phyloP scores from a whole-genome alignment of 768 basidiomycete genomes.

The Melanogaster broomeanus region DNA sequence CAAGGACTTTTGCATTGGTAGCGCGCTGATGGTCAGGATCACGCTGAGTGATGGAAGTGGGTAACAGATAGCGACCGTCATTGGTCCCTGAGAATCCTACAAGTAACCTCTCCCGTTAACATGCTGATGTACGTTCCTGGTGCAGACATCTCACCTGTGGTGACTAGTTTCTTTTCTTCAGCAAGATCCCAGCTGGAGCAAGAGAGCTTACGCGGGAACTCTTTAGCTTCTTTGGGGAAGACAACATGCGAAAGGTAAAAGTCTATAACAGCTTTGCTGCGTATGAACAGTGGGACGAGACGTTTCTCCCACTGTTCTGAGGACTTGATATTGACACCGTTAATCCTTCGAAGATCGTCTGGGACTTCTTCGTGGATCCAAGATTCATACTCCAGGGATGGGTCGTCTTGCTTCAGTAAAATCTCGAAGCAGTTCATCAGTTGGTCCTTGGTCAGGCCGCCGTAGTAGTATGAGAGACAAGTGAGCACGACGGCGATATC shows the following conservation, averaged over 20 bases:
- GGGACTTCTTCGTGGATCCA: slow-evolving; percentile 41
- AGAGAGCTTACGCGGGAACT: slow-evolving; percentile 48
- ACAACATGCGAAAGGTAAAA: slow-evolving; percentile 50
- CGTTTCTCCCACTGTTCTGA: slow-evolving; percentile 24
- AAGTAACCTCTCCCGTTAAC: not conserved
- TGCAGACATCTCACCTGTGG: slow-evolving; percentile 9
- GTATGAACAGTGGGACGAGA: slow-evolving; percentile 37
- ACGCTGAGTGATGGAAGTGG: slow-evolving; percentile 7
- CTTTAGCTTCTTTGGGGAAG: slow-evolving; percentile 51
- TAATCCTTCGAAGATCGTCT: slow-evolving; percentile 27
- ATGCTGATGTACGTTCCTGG: not conserved
- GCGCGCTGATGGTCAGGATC: slow-evolving; percentile 39
- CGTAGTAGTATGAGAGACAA: slow-evolving; percentile 51
- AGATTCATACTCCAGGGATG: slow-evolving; percentile 38
- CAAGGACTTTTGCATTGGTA: slow-evolving; percentile 44
- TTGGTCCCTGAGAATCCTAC: slow-evolving; percentile 54
- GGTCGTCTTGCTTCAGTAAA: slow-evolving; percentile 43
- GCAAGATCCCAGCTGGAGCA: slow-evolving; percentile 58
- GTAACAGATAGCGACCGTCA: slow-evolving; percentile 36
- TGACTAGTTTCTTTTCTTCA: slow-evolving; percentile 25
- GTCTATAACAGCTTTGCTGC: slow-evolving; percentile 41
- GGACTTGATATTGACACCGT: slow-evolving; percentile 46
- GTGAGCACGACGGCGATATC: slow-evolving; percentile 49
- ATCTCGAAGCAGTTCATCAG: slow-evolving; percentile 38
- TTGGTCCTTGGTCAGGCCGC: slow-evolving; percentile 42